A percentile compares a stretch with the other conserved stretches of the same genome.
Conservation (phyloP, 768 basidiomycete species). For the Serendipita indica region DNA sequence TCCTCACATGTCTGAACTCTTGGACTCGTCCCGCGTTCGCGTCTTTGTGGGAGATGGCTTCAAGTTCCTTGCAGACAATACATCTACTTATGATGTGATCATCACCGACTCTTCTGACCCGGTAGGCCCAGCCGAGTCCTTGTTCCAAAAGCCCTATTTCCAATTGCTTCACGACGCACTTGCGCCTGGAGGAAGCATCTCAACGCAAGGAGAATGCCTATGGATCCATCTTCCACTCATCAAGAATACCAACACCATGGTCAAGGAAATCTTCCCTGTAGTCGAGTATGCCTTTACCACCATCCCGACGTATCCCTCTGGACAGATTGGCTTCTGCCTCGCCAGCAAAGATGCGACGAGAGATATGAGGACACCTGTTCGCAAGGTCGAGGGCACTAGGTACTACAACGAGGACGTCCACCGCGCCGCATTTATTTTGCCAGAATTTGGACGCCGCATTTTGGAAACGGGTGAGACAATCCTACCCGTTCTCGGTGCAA, state of each 20-base stretch:
- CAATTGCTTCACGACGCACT: conserved; percentile 83
- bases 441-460: conserved; percentile 72
- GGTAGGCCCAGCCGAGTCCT: conserved; percentile 82
- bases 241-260: conserved; percentile 51
- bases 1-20: conserved; percentile 81
- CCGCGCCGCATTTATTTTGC: conserved; percentile 69
- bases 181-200: conserved; percentile 78
- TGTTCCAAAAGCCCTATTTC: conserved; percentile 97
- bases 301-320: conserved; percentile 96
- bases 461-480: conserved; percentile 61
- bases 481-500: conserved; percentile 55
- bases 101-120: conserved; percentile 98
- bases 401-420: conserved; percentile 85
- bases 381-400: conserved; percentile 50
- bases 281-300: conserved; percentile 90
- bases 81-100: conserved; percentile 85
- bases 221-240: conserved; percentile 92
- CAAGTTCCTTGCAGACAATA: conserved; percentile 85
- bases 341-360: conserved; percentile 61
- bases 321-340: conserved; percentile 90
- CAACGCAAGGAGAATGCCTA: conserved; percentile 88
- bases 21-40: conserved; percentile 63
- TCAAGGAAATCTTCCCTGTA: conserved; percentile 58
- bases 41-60: conserved; percentile 91
- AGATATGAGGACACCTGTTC: conserved; percentile 56